These are phyloP conservation scores for Peronospora destructor DNA, from an alignment of 352 stramenopile species.

Conservation along the genomic window DNA sequence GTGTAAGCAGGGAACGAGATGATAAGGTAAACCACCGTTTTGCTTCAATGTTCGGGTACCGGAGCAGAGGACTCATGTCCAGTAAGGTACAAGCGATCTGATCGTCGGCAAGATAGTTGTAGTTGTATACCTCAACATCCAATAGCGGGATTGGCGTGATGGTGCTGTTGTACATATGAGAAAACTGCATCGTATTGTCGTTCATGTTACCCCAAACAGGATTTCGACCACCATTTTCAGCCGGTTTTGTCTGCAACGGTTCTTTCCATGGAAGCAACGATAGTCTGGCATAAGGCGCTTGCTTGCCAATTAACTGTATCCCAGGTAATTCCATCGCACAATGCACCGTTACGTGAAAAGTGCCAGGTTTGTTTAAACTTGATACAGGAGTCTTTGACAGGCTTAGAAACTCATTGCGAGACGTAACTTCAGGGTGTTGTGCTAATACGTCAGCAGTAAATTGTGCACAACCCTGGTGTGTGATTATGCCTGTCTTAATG, in stretches of 20 bases:
- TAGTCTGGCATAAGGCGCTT: conserved; percentile 64
- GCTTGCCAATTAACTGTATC: conserved; percentile 54
- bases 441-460: conserved; percentile 68
- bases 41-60: conserved; percentile 58
- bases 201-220: conserved; percentile 66
- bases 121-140: conserved; percentile 83
- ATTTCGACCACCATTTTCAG: conserved; percentile 65
- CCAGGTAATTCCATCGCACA: conserved; percentile 66
- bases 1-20: conserved; percentile 42
- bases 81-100: conserved; percentile 71
- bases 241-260: conserved; percentile 68
- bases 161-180: conserved; percentile 86
- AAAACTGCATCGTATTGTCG: conserved; percentile 77
- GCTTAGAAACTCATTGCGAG: conserved; percentile 42
- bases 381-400: conserved; percentile 40
- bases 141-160: conserved; percentile 81
- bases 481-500: conserved; percentile 45
- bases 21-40: conserved; percentile 82
- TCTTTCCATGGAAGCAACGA: conserved; percentile 82
- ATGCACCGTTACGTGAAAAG: conserved; percentile 70
- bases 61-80: conserved; percentile 76
- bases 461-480: conserved; percentile 65
- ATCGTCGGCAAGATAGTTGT: conserved; percentile 77
- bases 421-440: conserved; percentile 47
- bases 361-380: conserved; percentile 55